A percentile compares a stretch with the other conserved stretches of the same genome.
Conservation (phyloP, 305 asterid genomes). For the Lippia alba region DNA sequence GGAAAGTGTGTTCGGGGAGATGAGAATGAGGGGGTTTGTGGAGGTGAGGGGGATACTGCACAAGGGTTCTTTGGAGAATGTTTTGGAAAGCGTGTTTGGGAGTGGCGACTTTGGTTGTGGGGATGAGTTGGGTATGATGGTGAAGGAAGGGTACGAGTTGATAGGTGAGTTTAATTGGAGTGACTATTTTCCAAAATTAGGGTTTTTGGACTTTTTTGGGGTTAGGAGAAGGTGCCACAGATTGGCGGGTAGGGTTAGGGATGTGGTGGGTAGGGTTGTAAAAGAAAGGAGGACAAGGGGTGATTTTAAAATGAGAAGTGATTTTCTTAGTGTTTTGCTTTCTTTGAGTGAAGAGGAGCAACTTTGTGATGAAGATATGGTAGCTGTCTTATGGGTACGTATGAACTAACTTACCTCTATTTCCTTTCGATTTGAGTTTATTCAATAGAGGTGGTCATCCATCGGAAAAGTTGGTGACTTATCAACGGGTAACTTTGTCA, state of each 20-base stretch:
- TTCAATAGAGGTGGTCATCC: too few relatives aligned
- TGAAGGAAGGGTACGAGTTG: constrained; percentile 68
- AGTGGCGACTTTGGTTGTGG: constrained; percentile 36
- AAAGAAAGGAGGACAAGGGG: constrained; percentile 45
- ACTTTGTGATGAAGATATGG: constrained; percentile 60
- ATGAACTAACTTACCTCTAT: constrained; percentile 22
- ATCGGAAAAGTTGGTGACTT: too few relatives aligned
- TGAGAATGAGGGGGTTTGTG: constrained; percentile 42
- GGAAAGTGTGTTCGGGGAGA: constrained; percentile 34
- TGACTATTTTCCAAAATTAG: constrained; percentile 54
- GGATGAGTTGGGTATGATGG: constrained; percentile 55
- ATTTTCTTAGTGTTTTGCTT: constrained; percentile 65
- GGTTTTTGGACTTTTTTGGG: constrained; percentile 58
- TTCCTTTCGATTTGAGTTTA: too few relatives aligned
- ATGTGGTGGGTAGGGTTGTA: constrained; percentile 47
- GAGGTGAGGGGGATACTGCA: constrained; percentile 53
- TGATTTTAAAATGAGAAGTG: constrained; percentile 42
- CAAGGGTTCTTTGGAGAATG: constrained; percentile 53
- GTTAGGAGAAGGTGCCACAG: constrained; percentile 63
- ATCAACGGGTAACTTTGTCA: too few relatives aligned
- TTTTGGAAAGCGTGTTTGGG: constrained; percentile 69
- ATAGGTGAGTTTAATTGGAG: constrained; percentile 69
- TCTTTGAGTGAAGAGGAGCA: constrained; percentile 59
- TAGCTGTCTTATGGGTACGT: constrained; percentile 80
- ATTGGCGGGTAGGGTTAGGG: constrained; percentile 50